Base-by-base conservation (phyloP, 2,329 filamentous ascomycete species). In the Aspergillus pseudotamarii region DNA sequence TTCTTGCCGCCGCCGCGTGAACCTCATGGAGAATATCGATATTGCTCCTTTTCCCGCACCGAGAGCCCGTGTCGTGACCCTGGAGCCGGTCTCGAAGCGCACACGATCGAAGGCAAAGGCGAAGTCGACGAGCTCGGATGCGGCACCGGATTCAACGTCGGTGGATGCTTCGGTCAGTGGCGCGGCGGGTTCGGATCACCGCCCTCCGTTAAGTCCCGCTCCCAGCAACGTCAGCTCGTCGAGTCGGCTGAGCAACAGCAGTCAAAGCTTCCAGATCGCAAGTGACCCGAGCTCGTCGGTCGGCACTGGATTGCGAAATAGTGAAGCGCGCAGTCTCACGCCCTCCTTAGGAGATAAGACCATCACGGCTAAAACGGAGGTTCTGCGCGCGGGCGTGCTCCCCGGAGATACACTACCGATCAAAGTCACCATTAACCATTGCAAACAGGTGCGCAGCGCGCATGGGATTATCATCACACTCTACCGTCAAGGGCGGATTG, bases 381-480 rank as follows among this genome's bases (percentile, higher is more conserved):
- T 97, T 26, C 82, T 91, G 36, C 92, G 90, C 73, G 91, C 91
- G 14, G 95, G 94, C 21, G 96, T 91, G 73, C 82, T 98, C 16
- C 89, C 93, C 0, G 95, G 95, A 19, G 95, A 98, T 70, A 87
- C 86, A 28, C 83, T 98, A 50, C 89, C 92, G 0, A 85, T 98
- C 59, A 90, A 88, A 71, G 89, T 98, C 58, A 88, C 86, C 0
- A 89, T 99, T 64, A 90, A 93, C 67, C 95, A 98, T 75, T 94
- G 91, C 64, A 96, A 96, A 76, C 86, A 89, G 62, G 88, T 98
- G 72, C 93, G 94, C 80, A 98, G 93, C 75, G 85, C 97, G 79
- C 91, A 94, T 69, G 94, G 95, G 9, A 91, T 98, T 55, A 95
- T 98, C 64, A 88, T 97, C 53, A 98, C 95, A 1, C 82, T 99